Percentiles rank a stretch among this genome's conserved stretches.
Evolutionary conservation across 768 basidiomycete genomes (phyloP).

Genomic region (Auricularia sp.): DNA sequence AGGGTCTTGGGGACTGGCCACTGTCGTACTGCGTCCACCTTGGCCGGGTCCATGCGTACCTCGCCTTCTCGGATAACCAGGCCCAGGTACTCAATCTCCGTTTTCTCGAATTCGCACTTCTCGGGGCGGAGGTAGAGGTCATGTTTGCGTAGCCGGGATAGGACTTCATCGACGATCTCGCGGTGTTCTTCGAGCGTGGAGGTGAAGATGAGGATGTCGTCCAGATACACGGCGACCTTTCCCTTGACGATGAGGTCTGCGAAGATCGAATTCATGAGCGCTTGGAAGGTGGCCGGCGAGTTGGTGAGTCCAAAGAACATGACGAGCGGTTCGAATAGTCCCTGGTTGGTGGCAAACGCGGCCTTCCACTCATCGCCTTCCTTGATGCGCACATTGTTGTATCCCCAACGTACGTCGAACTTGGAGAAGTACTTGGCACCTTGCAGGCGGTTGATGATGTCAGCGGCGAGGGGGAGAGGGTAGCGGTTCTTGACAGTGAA

Average conservation of each 20-base stretch:
- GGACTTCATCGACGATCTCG: constrained; percentile 15
- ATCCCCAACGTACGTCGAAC: constrained; percentile 22
- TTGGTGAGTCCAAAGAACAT: constrained; percentile 32
- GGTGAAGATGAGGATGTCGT: constrained; percentile 24
- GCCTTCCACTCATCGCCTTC: constrained; percentile 35
- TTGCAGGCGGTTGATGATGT: constrained; percentile 14
- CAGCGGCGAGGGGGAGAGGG: constrained; percentile 23
- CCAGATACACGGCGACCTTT: constrained; percentile 22
- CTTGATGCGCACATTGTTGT: constrained; percentile 26
- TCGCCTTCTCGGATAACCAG: constrained; percentile 22
- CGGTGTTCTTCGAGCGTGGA: constrained; percentile 1
- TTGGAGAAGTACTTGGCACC: constrained; percentile 17
- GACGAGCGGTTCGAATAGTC: constrained; percentile 29
- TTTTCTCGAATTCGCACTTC: constrained; percentile 19
- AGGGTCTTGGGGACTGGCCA: constrained; percentile 19
- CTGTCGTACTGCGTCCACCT: constrained; percentile 19
- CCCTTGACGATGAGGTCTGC: constrained; percentile 18
- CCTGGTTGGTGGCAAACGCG: constrained; percentile 26
- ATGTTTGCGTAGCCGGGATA: constrained; percentile 18
- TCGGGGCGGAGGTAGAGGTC: constrained; percentile 22
- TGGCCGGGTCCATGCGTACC: constrained; percentile 24
- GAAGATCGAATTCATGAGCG: constrained; percentile 23
- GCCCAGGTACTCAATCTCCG: constrained; percentile 24
- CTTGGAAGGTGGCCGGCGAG: constrained; percentile 27
- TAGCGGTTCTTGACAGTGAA: constrained; percentile 25